A percentile compares a stretch with the other conserved stretches of the same genome.
These are phyloP conservation scores for Dactylellina cionopaga DNA, from an alignment of 2,329 filamentous ascomycete genomes.

Conservation along the genomic window DNA sequence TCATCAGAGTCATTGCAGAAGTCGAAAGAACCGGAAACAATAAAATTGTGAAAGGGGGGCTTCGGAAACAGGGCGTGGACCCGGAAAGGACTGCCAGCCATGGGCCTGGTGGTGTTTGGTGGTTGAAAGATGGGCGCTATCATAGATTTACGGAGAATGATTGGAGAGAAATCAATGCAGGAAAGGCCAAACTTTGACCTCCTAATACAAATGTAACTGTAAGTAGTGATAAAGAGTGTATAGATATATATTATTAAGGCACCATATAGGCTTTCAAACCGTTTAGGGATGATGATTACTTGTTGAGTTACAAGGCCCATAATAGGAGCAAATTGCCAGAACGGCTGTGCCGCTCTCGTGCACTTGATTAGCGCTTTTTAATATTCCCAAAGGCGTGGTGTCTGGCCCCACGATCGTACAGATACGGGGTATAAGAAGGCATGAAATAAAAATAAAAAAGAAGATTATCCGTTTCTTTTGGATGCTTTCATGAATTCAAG, in stretches of 20 bases:
- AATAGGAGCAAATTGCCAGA: no score
- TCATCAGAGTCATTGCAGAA: conserved; percentile 73
- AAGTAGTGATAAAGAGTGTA: background rate
- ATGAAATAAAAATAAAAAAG: no score
- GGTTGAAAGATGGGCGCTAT: conserved; percentile 75
- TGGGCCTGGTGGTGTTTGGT: conserved; percentile 65
- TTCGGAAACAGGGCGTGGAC: conserved; percentile 79
- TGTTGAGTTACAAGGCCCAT: no score
- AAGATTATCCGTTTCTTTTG: no score
- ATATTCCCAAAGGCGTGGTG: no score
- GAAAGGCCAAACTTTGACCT: conserved; percentile 74
- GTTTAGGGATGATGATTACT: no score
- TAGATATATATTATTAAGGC: background rate
- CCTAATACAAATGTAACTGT: background rate
- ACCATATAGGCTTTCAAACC: no score
- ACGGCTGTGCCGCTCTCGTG: no score
- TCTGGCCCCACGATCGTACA: no score
- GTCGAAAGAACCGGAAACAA: conserved; percentile 76
- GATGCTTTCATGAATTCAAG: no score
- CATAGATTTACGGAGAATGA: conserved; percentile 73
- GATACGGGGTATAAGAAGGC: no score
- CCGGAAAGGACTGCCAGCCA: conserved; percentile 64
- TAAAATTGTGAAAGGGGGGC: conserved; percentile 82
- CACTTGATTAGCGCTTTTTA: no score
- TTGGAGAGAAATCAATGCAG: conserved; percentile 74